These are phyloP conservation scores for Fraxinus sp. DNA, from an alignment of 305 asterid species.

Conservation along the genomic window DNA sequence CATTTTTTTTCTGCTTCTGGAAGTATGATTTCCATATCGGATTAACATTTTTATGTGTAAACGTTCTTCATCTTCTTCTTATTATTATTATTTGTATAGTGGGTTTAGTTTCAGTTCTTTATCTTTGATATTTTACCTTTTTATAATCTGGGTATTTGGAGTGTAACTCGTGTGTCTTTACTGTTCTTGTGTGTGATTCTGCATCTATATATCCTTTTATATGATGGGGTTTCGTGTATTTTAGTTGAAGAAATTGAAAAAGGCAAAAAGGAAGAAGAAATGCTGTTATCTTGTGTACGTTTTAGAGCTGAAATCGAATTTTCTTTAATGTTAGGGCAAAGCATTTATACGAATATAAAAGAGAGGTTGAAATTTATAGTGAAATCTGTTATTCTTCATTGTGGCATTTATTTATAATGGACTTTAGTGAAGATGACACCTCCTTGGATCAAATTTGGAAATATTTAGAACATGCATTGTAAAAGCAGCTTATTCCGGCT, in stretches of 20 bases:
- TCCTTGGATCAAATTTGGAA: not conserved
- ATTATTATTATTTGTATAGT: not conserved
- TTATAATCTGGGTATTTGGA: not conserved
- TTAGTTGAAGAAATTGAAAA: not conserved
- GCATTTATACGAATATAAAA: not conserved
- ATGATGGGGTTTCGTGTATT: not conserved
- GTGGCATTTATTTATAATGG: not conserved
- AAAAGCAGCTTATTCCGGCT: not conserved
- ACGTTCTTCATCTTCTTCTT: no score
- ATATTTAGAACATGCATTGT: not conserved
- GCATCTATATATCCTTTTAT: not conserved
- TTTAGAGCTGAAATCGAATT: not conserved
- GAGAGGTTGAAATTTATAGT: not conserved
- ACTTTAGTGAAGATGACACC: not conserved
- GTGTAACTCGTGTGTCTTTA: not conserved
- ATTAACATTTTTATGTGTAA: not conserved
- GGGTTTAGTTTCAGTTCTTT: not conserved
- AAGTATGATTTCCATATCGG: not conserved
- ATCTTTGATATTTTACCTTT: not conserved
- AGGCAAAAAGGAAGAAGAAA: not conserved
- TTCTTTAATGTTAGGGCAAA: not conserved
- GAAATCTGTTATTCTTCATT: not conserved
- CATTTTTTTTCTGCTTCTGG: not conserved
- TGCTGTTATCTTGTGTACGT: not conserved
- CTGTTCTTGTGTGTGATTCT: not conserved